Evolutionary conservation across 164 flowering plant genomes (phyloP).

Genomic region (Platanus orientalis): DNA sequence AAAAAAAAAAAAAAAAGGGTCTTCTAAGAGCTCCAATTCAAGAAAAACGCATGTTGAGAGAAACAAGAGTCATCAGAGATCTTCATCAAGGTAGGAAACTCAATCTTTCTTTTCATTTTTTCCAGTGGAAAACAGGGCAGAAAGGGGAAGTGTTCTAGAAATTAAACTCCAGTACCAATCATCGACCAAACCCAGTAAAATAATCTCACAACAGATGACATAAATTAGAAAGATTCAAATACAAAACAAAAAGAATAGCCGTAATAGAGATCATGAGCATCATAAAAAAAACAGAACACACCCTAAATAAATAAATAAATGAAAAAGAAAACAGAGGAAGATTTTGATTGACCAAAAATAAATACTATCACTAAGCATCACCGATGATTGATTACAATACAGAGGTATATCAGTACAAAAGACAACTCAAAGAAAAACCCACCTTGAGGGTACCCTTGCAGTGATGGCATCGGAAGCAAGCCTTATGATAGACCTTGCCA

Average conservation of each 20-base stretch:
- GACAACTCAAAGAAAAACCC: neutral
- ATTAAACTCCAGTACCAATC: neutral
- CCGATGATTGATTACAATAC: no score
- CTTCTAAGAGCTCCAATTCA: no score
- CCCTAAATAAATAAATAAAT: neutral
- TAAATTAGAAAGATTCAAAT: neutral
- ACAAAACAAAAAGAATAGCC: neutral
- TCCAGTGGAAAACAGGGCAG: no score
- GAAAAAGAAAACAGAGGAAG: neutral
- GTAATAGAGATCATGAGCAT: no score
- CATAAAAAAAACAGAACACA: neutral
- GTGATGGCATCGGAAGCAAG: conserved; percentile 91
- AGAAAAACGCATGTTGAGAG: no score
- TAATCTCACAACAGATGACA: neutral
- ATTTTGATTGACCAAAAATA: neutral
- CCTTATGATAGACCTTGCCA: conserved; percentile 66
- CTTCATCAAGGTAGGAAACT: neutral
- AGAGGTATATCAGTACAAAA: no score
- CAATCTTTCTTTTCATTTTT: no score
- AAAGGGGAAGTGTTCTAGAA: neutral
- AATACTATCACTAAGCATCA: no score
- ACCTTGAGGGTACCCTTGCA: conserved; percentile 88
- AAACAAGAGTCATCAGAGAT: no score
- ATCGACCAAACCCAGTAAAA: neutral
- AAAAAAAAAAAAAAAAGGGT: no score